These are phyloP conservation scores for Arachis stenosperma DNA, from an alignment of 306 rosid genomes.

Conservation along the genomic window DNA sequence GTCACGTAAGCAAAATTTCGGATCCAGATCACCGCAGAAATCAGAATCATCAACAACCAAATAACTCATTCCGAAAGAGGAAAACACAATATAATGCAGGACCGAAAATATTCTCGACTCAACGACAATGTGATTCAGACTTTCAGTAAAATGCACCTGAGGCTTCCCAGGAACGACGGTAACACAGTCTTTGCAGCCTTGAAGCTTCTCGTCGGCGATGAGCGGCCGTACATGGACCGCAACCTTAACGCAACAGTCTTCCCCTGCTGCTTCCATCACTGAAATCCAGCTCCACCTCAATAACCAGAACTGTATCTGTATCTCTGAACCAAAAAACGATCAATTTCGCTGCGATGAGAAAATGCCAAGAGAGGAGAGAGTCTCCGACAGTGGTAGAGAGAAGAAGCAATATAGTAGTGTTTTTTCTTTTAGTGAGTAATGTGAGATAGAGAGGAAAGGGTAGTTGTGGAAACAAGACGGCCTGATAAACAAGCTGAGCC, in stretches of 20 bases:
- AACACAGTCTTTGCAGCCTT: constrained; percentile 98
- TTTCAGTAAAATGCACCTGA: constrained; percentile 67
- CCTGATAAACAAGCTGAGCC: constrained; percentile 30
- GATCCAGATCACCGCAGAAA: constrained; percentile 53
- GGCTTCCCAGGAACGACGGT: constrained; percentile 89
- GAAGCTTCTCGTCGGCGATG: constrained; percentile 92
- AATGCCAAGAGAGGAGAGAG: neutral
- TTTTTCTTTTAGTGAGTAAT: neutral
- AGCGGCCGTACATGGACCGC: constrained; percentile 97
- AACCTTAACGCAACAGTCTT: constrained; percentile 92
- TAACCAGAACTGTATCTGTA: neutral
- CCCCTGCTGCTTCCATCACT: constrained; percentile 88
- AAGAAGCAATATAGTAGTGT: constrained; percentile 41
- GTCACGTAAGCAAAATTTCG: constrained; percentile 33
- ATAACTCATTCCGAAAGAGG: constrained; percentile 25
- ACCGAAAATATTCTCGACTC: constrained; percentile 15
- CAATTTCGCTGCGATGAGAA: constrained; percentile 10
- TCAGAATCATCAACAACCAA: neutral
- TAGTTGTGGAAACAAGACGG: constrained; percentile 44
- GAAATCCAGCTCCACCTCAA: neutral
- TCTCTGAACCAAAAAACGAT: neutral
- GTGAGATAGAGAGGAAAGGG: constrained; percentile 39
- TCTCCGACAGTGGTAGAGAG: constrained; percentile 46
- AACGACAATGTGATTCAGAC: constrained; percentile 16
- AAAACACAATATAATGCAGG: constrained; percentile 18